A percentile compares a stretch with the other conserved stretches of the same genome.
These are phyloP conservation scores for Perkinsus chesapeaki DNA, from an alignment of 169 alveolate genomes.

Conservation along the genomic window DNA sequence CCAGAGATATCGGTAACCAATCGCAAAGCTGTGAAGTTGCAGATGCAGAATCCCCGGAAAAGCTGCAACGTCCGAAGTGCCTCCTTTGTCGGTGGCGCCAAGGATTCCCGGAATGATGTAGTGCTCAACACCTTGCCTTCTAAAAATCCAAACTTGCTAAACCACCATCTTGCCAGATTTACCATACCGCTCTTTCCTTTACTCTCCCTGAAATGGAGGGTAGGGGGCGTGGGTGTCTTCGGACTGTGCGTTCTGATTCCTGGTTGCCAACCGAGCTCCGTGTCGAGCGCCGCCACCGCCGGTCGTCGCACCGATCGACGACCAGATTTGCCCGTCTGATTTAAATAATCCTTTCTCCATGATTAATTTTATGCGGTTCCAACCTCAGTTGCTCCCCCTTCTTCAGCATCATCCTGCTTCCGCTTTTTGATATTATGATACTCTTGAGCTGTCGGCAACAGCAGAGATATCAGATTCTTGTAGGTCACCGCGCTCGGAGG, in stretches of 20 bases:
- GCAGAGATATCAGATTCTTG: not conserved
- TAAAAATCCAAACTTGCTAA: not conserved
- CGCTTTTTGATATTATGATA: not conserved
- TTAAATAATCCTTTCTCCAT: not conserved
- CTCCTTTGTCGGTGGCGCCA: not conserved
- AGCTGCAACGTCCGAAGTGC: not conserved
- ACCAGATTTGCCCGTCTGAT: not conserved
- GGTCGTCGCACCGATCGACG: not conserved
- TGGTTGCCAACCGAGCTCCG: not conserved
- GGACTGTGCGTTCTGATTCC: not conserved
- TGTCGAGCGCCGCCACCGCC: not conserved
- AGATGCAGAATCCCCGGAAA: not conserved
- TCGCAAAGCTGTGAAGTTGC: not conserved
- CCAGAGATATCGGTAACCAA: not conserved
- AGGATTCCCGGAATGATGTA: not conserved
- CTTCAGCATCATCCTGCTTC: not conserved
- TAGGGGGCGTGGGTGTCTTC: not conserved
- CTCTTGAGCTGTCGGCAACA: not conserved
- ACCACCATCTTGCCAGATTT: not conserved
- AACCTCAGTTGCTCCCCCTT: not conserved
- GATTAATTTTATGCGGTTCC: not conserved
- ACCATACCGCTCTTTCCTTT: not conserved
- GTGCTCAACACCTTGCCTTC: not conserved
- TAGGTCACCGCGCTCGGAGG: not conserved
- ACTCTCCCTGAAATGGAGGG: not conserved